Evolutionary conservation across 768 basidiomycete genomes (phyloP).

Genomic region (Suillus sp.): DNA sequence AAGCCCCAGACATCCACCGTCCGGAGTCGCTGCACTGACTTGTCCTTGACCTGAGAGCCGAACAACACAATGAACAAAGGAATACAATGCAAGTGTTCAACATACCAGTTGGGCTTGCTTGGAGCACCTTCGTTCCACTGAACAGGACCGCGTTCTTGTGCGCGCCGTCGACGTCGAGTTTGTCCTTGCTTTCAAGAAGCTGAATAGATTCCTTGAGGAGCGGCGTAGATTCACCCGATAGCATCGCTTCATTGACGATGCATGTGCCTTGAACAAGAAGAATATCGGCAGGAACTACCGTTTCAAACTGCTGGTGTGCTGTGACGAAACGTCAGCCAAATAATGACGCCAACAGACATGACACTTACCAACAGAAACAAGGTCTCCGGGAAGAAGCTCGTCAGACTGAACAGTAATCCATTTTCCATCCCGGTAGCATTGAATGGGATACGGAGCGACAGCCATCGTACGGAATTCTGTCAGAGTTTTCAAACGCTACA

Average conservation of each 20-base stretch:
- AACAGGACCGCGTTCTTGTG: slow-evolving; percentile 92
- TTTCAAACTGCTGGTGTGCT: slow-evolving; percentile 78
- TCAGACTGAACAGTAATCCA: slow-evolving; percentile 87
- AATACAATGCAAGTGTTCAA: no score
- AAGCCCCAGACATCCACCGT: slow-evolving; percentile 89
- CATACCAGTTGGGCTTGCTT: slow-evolving; percentile 58
- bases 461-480: slow-evolving; percentile 98
- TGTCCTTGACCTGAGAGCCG: slow-evolving; percentile 30
- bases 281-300: slow-evolving; percentile 90
- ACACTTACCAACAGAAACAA: slow-evolving; percentile 76
- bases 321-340: slow-evolving; percentile 8
- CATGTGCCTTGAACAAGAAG: slow-evolving; percentile 89
- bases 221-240: slow-evolving; percentile 97
- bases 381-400: slow-evolving; percentile 87
- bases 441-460: slow-evolving; percentile 85
- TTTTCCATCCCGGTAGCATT: slow-evolving; percentile 74
- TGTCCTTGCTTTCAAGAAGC: slow-evolving; percentile 71
- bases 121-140: slow-evolving; percentile 96
- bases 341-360: slow-evolving; percentile 7
- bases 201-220: slow-evolving; percentile 95
- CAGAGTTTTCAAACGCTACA: slow-evolving; percentile 86
- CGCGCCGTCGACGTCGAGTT: slow-evolving; percentile 79
- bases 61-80: no score
- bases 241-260: slow-evolving; percentile 99
- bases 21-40: slow-evolving; percentile 67